A percentile compares a stretch with the other conserved stretches of the same genome.
Conservation (phyloP, 139 green algal species). For the Chlorella sorokiniana region DNA sequence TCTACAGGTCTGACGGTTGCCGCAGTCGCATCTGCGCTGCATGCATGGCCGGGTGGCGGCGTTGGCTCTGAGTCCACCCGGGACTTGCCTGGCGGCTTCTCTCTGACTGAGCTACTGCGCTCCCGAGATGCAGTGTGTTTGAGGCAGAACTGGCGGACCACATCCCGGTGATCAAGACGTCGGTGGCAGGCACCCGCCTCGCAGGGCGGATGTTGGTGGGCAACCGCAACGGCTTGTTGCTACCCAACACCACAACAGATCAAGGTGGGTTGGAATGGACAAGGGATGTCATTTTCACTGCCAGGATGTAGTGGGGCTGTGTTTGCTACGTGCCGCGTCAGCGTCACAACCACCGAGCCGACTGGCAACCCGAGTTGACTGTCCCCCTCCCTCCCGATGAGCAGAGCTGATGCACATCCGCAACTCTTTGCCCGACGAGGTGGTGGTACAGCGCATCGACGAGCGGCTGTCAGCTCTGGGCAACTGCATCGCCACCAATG, state of each 20-base stretch:
- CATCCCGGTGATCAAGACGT: slow-evolving; percentile 96
- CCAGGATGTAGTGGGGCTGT: no score
- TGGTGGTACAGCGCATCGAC: slow-evolving; percentile 97
- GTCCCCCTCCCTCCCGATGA: background rate
- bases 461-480: slow-evolving; percentile 96
- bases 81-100: background rate
- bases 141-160: slow-evolving; percentile 95
- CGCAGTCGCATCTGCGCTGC: background rate
- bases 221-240: slow-evolving; percentile 97
- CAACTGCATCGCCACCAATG: slow-evolving; percentile 98
- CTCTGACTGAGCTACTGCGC: background rate
- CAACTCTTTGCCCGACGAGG: slow-evolving; percentile 96
- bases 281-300: no score
- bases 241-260: slow-evolving; percentile 95
- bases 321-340: no score
- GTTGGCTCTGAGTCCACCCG: background rate
- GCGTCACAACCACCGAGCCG: no score
- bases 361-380: no score
- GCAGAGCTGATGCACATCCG: slow-evolving; percentile 96
- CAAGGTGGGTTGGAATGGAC: slow-evolving; percentile 79
- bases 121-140: slow-evolving; percentile 80
- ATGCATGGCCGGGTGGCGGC: background rate
- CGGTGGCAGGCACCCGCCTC: slow-evolving; percentile 91
- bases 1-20: slow-evolving; percentile 79
- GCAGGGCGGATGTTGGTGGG: slow-evolving; percentile 91